Percentiles rank a stretch among this genome's conserved stretches.
Evolutionary conservation across 2,329 filamentous ascomycete species (phyloP).

Genomic region (Aspergillus floridensis): DNA sequence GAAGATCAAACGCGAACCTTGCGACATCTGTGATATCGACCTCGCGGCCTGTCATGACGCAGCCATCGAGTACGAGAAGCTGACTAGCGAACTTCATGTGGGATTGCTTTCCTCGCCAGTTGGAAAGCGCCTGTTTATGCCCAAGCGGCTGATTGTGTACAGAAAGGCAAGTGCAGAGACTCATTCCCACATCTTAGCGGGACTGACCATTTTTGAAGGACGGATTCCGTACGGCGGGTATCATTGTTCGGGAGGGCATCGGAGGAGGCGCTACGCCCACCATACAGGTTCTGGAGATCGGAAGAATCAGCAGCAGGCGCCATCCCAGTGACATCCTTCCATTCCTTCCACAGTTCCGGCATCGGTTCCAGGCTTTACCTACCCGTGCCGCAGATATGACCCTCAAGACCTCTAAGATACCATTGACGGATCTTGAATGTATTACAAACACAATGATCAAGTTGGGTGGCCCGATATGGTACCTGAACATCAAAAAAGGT

Average conservation of each 20-base stretch:
- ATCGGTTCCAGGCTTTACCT: slow-evolving; percentile 66
- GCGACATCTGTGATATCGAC: slow-evolving; percentile 74
- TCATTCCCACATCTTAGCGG: background rate
- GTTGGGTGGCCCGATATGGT: slow-evolving; percentile 48
- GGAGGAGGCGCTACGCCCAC: slow-evolving; percentile 65
- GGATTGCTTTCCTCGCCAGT: slow-evolving; percentile 75
- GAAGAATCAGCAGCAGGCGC: slow-evolving; percentile 63
- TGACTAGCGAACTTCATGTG: slow-evolving; percentile 79
- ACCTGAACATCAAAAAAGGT: slow-evolving; percentile 52
- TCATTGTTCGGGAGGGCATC: slow-evolving; percentile 74
- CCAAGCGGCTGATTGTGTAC: slow-evolving; percentile 77
- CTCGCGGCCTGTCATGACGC: slow-evolving; percentile 79
- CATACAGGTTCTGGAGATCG: slow-evolving; percentile 76
- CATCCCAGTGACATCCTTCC: slow-evolving; percentile 84
- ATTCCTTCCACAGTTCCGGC: slow-evolving; percentile 70
- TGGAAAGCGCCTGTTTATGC: slow-evolving; percentile 73
- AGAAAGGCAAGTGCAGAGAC: slow-evolving; percentile 51
- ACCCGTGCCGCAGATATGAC: slow-evolving; percentile 65
- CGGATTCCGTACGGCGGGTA: slow-evolving; percentile 75
- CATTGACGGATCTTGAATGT: slow-evolving; percentile 76
- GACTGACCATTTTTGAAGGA: slow-evolving; percentile 51
- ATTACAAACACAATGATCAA: slow-evolving; percentile 68
- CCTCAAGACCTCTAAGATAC: slow-evolving; percentile 66
- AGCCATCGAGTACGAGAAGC: slow-evolving; percentile 71
- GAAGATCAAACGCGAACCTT: slow-evolving; percentile 83